Evolutionary conservation across 2,329 filamentous ascomycete genomes (phyloP), one percentile per base, ranked within the genome.

Genomic region (Ceratocystis alfenasii): DNA sequence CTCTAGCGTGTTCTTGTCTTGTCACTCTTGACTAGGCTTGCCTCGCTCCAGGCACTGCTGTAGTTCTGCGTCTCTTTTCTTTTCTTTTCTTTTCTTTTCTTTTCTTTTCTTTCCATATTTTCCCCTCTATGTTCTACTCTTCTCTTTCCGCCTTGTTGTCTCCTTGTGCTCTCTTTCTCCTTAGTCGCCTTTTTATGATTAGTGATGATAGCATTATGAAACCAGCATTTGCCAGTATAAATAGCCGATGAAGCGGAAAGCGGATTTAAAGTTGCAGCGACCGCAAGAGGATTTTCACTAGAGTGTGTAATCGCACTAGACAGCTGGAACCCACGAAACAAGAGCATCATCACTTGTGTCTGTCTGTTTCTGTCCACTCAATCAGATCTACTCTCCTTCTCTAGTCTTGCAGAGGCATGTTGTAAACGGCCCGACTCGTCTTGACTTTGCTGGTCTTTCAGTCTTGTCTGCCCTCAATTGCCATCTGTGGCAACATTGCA

Each of bases 361-460:
- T 25, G 7, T n/a, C 20, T 53, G 48, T 12, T 15, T 53, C 28
- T 53, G 48, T 53, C 20, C 8, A 12, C 45, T 28, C 45, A 22
- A 25, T 59, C 25, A 12, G 5, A 28, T 53, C 7, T 48, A 55
- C 20, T 25, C 22, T 33, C n/a, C 53, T 33, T 17, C 53, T n/a
- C 53, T 3, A 17, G 44, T 50, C 33, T 45, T 2, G 3, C 25
- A 33, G 12, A 44, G 44, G 45, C 61, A 63, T 63, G 44, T 12
- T 63, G 45, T 48, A 48, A 45, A 63, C 61, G 61, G 61, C 61
- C 61, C 28, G 53, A 59, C 53, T 59, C 17, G 2, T 59, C n/a
- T 33, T 25, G 15, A 25, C 15, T 57, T 59, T 17, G 3, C 53
- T 20, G 17, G n/a, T n/a, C 4, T 59, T 8, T 15, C 28, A 15